Evolutionary conservation across 441 rosid species (phyloP), one percentile per base, ranked within the genome.

Genomic region (Populus hybrid): DNA sequence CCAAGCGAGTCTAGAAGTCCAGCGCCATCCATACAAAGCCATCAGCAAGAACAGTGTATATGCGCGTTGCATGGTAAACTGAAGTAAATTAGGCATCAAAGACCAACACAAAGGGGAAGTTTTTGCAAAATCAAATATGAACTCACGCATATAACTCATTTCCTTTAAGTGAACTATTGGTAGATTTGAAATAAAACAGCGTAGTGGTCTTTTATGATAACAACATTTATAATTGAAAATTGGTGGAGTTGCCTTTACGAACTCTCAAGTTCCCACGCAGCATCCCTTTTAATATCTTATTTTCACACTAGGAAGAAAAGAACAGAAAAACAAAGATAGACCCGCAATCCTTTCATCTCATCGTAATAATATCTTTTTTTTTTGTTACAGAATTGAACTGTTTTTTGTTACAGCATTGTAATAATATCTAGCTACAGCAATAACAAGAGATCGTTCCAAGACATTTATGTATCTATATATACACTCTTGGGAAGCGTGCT

Each of bases 381-480:
- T 24, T 24, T n/a, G 24, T 24, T 24, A 24, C 24, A 24, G 24
- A 24, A 24, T 24, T 24, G 24, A 24, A 24, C 24, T 24, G 0
- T 24, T 24, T 24, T 24, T 24, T 24, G 24, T 24, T 24, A 24
- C 24, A 24, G 24, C 24, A 24, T 24, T 24, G 24, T 40, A 40
- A 9, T 40, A 9, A 42, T 42, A 42, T 10, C 14, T 42, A 42
- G 50, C 50, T 42, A 42, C 50, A 9, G 50, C 50, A 2, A 42
- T 42, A 11, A 1, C 7, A 53, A 53, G 61, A 53, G 61, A 53
- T 46, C 57, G 57, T 12, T 46, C 7, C 57, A 14, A 4, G 57
- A 46, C 57, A 46, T 78, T 91, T 89, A 46, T 14, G 6, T 46
- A 46, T 46, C 18, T 14, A 12, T 46, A 46, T 14, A 46, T 14